These are phyloP conservation scores for Stereum hirsutum DNA, from an alignment of 1,284 basidiomycete genomes.

Conservation along the genomic window DNA sequence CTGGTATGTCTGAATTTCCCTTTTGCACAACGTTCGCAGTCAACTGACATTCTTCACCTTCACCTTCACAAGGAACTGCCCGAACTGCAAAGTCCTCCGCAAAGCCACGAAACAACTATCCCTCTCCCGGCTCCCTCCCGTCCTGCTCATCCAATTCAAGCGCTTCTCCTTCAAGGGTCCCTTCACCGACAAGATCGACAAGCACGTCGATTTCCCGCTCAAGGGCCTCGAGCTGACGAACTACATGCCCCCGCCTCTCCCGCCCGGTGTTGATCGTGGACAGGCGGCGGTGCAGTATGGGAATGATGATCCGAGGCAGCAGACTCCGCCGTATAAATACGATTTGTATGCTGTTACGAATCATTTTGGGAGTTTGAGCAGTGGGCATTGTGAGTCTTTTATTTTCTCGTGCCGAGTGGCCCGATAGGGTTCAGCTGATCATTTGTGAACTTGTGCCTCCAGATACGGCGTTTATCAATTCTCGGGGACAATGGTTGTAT, in stretches of 20 bases:
- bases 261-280: conserved; percentile 45
- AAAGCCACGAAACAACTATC: conserved; percentile 83
- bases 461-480: conserved; percentile 85
- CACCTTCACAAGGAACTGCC: conserved; percentile 69
- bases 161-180: conserved; percentile 89
- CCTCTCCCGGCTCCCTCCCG: conserved; percentile 83
- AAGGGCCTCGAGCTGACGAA: conserved; percentile 81
- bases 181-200: conserved; percentile 94
- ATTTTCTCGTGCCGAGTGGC: no score
- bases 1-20: conserved; percentile 66
- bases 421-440: background rate
- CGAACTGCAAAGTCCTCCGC: conserved; percentile 81
- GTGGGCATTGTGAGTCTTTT: conserved; percentile 78
- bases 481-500: conserved; percentile 75
- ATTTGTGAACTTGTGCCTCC: conserved; percentile 3
- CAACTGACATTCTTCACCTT: background rate
- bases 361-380: conserved; percentile 84
- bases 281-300: conserved; percentile 19
- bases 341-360: conserved; percentile 89
- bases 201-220: conserved; percentile 83
- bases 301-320: conserved; percentile 69
- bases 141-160: conserved; percentile 94
- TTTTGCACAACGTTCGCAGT: background rate
- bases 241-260: conserved; percentile 81
- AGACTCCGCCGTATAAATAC: conserved; percentile 79